phyloP scores from a whole-genome alignment of 2,329 filamentous ascomycete species.

The Aspergillus novofumigatus region DNA sequence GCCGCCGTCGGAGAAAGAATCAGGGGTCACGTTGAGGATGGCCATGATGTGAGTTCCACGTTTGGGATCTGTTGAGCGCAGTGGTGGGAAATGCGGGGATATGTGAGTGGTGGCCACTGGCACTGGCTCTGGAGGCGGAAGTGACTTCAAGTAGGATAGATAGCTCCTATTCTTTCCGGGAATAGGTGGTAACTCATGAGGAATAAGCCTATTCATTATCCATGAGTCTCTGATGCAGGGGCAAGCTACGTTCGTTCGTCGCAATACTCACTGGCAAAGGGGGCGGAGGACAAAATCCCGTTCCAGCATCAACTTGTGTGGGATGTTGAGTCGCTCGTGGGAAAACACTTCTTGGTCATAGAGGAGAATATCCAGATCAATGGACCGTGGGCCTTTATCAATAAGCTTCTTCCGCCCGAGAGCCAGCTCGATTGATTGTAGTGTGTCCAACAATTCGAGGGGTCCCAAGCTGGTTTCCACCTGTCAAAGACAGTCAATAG shows the following conservation, averaged over 20 bases:
- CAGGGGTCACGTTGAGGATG: slow-evolving; percentile 89
- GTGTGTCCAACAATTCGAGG: slow-evolving; percentile 68
- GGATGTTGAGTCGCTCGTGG: slow-evolving; percentile 72
- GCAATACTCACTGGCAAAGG: slow-evolving; percentile 51
- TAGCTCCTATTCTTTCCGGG: slow-evolving; percentile 28
- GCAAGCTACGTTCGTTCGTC: background rate
- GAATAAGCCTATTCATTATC: slow-evolving; percentile 34
- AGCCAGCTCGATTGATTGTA: slow-evolving; percentile 77
- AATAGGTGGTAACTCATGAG: slow-evolving; percentile 33
- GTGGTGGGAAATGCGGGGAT: slow-evolving; percentile 41
- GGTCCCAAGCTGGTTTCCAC: slow-evolving; percentile 76
- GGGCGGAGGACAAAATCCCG: slow-evolving; percentile 91
- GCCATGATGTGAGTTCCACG: slow-evolving; percentile 80
- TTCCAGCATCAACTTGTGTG: slow-evolving; percentile 80
- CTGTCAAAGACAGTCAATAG: slow-evolving; percentile 43
- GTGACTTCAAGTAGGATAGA: slow-evolving; percentile 30
- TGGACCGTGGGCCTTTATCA: slow-evolving; percentile 90
- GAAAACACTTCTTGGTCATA: slow-evolving; percentile 66
- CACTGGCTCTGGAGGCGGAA: slow-evolving; percentile 31
- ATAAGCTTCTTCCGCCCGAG: slow-evolving; percentile 79
- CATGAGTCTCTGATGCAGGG: background rate
- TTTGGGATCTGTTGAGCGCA: slow-evolving; percentile 54
- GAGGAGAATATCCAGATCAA: slow-evolving; percentile 87
- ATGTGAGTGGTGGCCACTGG: slow-evolving; percentile 39
- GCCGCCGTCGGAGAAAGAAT: slow-evolving; percentile 95